A percentile compares a stretch with the other conserved stretches of the same genome.
phyloP scores from a whole-genome alignment of 768 basidiomycete species.

The Kockovaella imperatae region DNA sequence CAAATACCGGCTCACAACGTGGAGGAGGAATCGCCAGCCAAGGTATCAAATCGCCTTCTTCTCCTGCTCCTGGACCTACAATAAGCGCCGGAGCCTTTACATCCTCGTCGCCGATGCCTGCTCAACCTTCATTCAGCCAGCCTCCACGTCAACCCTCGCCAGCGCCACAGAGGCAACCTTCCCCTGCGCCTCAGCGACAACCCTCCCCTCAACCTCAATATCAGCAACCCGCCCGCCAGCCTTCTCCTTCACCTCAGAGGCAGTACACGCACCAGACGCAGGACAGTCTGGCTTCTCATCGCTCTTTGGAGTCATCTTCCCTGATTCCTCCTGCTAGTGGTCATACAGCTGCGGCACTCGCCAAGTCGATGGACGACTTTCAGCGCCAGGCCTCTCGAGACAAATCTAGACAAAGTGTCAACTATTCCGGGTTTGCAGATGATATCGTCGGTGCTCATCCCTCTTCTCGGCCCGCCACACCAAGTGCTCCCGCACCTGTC shows the following conservation, averaged over 20 bases:
- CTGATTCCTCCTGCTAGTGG: slow-evolving; percentile 41
- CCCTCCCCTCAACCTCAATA: not conserved
- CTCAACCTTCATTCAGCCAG: not conserved
- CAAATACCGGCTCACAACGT: slow-evolving; percentile 14
- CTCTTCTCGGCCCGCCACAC: slow-evolving; percentile 64
- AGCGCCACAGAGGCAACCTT: not conserved
- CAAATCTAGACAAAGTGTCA: slow-evolving; percentile 45
- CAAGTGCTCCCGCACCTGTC: slow-evolving; percentile 45
- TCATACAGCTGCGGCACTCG: slow-evolving; percentile 44
- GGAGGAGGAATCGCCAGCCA: slow-evolving; percentile 20
- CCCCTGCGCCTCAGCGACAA: not conserved
- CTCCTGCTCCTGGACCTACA: slow-evolving; percentile 20
- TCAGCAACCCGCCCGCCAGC: slow-evolving; percentile 21
- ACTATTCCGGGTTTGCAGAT: slow-evolving; percentile 70
- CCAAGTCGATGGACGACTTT: slow-evolving; percentile 46
- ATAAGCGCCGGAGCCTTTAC: not conserved
- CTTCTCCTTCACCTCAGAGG: slow-evolving; percentile 4
- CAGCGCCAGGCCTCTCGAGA: slow-evolving; percentile 31
- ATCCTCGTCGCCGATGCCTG: not conserved
- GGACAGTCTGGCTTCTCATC: no score
- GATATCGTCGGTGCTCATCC: slow-evolving; percentile 72
- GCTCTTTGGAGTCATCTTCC: no score
- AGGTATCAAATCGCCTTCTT: slow-evolving; percentile 22
- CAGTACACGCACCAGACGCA: slow-evolving; percentile 12
- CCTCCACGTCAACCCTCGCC: not conserved